phyloP scores from a whole-genome alignment of 2,329 filamentous ascomycete species.

The Nigrospora oryzae region DNA sequence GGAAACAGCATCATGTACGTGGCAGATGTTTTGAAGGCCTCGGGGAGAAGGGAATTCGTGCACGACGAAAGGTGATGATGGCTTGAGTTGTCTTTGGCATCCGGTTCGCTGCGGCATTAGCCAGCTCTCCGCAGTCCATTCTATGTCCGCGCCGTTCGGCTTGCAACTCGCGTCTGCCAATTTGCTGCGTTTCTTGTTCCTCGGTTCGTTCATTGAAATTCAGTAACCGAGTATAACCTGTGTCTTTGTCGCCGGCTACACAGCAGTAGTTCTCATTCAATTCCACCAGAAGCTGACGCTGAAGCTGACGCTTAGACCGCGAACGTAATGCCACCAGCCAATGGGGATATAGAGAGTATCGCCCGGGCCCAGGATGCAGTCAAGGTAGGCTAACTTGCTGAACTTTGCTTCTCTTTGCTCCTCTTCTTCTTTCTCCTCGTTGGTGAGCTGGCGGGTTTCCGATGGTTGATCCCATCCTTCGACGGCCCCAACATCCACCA shows the following conservation, averaged over 20 bases:
- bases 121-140: too few relatives aligned
- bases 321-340: constrained; percentile 98
- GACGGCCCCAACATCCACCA: constrained; percentile 64
- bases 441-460: background rate
- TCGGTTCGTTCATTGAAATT: too few relatives aligned
- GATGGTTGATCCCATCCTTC: constrained; percentile 46
- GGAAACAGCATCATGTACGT: background rate
- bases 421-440: constrained; percentile 9
- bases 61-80: too few relatives aligned
- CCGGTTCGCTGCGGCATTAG: too few relatives aligned
- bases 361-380: constrained; percentile 71
- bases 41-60: background rate
- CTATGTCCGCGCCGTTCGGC: too few relatives aligned
- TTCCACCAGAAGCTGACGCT: constrained; percentile 98
- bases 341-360: constrained; percentile 84
- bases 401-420: constrained; percentile 31
- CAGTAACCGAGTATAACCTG: background rate
- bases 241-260: background rate
- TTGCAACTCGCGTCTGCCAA: background rate
- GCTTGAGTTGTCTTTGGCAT: too few relatives aligned
- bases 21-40: background rate
- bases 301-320: constrained; percentile 76
- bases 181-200: background rate
- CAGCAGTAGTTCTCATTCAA: constrained; percentile 14
- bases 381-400: constrained; percentile 54